A percentile compares a stretch with the other conserved stretches of the same genome.
phyloP scores from a whole-genome alignment of 345 rosid species.

The Eutrema yunnanense region DNA sequence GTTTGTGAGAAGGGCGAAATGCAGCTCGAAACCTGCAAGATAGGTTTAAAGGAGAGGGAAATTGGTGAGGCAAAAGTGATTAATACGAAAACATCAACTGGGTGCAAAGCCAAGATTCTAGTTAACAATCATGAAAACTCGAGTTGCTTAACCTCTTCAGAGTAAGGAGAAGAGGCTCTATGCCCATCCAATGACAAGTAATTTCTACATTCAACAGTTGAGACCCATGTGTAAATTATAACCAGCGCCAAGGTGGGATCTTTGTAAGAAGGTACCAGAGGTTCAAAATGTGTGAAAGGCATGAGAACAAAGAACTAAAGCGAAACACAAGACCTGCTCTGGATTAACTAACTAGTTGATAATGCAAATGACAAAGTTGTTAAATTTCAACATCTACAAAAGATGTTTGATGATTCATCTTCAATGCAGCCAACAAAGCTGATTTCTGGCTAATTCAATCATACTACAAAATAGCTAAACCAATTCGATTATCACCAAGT shows the following conservation, averaged over 20 bases:
- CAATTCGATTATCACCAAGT: neutral
- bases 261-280: neutral
- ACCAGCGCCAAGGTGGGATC: neutral
- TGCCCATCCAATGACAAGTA: neutral
- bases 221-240: neutral
- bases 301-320: neutral
- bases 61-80: neutral
- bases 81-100: neutral
- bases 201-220: neutral
- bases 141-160: neutral
- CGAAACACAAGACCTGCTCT: neutral
- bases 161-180: neutral
- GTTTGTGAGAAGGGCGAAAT: neutral
- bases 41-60: neutral
- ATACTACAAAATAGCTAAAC: neutral
- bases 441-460: neutral
- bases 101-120: neutral
- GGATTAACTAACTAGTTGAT: neutral
- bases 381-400: neutral
- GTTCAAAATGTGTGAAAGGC: neutral
- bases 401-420: neutral
- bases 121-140: neutral
- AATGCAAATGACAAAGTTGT: neutral
- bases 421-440: neutral
- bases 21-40: slow-evolving; percentile 18